Evolutionary conservation across 225 moss, liverwort and hornwort genomes (phyloP).

Genomic region (Neckera pumila): DNA sequence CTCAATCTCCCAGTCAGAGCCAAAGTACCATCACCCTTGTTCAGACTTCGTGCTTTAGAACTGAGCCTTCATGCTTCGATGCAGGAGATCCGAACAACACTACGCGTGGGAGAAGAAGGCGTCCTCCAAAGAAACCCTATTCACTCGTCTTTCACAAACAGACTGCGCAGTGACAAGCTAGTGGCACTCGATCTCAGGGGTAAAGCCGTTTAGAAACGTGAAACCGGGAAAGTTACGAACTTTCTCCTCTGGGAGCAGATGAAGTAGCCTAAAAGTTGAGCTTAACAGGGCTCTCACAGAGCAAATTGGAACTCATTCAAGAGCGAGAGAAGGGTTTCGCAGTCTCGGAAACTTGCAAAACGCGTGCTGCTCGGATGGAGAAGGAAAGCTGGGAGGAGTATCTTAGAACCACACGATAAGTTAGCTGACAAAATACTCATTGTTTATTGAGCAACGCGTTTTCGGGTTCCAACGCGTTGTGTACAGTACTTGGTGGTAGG

Average conservation of each 20-base stretch:
- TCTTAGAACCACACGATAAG: background rate
- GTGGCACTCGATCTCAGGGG: too few species aligned
- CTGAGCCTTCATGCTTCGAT: background rate
- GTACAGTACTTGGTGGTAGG: too few species aligned
- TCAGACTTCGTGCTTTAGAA: background rate
- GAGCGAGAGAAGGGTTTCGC: background rate
- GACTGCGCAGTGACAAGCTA: too few species aligned
- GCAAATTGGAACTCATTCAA: background rate
- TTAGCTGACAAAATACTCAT: background rate
- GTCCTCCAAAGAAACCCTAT: background rate
- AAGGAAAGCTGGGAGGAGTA: background rate
- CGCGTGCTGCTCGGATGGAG: too few species aligned
- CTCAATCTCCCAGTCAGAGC: background rate
- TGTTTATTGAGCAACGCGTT: too few species aligned
- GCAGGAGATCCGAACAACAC: background rate
- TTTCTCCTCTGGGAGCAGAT: too few species aligned
- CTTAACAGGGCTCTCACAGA: background rate
- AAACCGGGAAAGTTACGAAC: background rate
- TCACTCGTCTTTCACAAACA: too few species aligned
- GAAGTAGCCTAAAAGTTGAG: background rate
- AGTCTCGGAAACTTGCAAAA: background rate
- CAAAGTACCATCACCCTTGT: too few species aligned
- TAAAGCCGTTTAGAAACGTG: background rate
- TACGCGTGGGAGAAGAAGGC: too few species aligned
- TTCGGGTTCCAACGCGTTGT: too few species aligned